Base-by-base conservation (phyloP, 352 stramenopile genomes). In the Discostella stelligera region DNA sequence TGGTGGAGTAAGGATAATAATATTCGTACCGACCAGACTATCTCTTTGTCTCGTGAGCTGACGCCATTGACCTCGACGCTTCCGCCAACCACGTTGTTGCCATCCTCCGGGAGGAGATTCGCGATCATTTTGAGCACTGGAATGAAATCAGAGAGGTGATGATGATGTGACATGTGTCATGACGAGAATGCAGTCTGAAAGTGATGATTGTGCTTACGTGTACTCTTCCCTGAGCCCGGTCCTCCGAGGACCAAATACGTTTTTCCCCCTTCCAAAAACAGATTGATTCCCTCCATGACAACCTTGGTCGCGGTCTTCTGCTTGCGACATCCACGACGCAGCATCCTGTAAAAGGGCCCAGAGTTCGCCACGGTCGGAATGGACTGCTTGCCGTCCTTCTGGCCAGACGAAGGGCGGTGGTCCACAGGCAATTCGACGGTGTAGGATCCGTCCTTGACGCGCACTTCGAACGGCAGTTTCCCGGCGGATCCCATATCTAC, bases 161-260 rank as follows among this genome's bases (percentile, higher is more conserved):
- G 30, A 7, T 41, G 37, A 59, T 37, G 41, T 14, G 60, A 48
- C 27, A 48, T 10, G 10, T 63, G 30, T 58, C 20, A 27, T 20
- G n/a, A 27, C 27, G 5, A n/a, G n/a, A 32, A 32, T 32, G 27
- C 27, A 1, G n/a, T 44, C 16, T 14, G 6, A 14, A 21, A 20
- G 5, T 32, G 27, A 32, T 32, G 14, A 3, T 23, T 16, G 30
- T 10, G 20, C 52, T 72, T 55, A 72, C 65, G 21, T 58, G 65
- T 63, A 67, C 55, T 67, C 64, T 91, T 91, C 3, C 85, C 85
- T 60, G 54, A 80, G n/a, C 84, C 77, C 11, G 88, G 88, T 27
- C 77, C 71, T 25, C 85, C 87, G 3, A 93, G 62, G 2, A 93
- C 66, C 13, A 93, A 77, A 70, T 90, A 91, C 63, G 88, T 86